Percentiles rank a stretch among this genome's conserved stretches.
These are phyloP conservation scores for Fusarium napiforme DNA, from an alignment of 2,329 filamentous ascomycete species.

Conservation along the genomic window DNA sequence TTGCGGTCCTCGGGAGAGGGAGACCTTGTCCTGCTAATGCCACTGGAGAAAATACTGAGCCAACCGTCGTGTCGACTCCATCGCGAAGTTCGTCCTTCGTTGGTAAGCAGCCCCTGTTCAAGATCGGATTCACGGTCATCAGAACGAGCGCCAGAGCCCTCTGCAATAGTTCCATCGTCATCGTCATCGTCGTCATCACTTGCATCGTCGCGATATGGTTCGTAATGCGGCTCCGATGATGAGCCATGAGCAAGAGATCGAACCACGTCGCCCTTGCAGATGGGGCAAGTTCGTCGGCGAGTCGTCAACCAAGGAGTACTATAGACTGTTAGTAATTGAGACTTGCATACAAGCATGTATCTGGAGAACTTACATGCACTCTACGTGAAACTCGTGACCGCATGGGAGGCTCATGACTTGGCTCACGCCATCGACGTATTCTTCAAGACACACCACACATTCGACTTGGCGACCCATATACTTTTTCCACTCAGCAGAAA, in stretches of 20 bases:
- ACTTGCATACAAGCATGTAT: neutral
- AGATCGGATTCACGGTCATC: conserved; percentile 52
- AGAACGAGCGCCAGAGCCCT: conserved; percentile 48
- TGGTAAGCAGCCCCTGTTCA: conserved; percentile 54
- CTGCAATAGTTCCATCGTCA: conserved; percentile 53
- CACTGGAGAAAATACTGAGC: conserved; percentile 53
- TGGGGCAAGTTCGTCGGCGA: conserved; percentile 94
- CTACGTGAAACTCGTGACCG: conserved; percentile 96
- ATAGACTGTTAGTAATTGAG: conserved; percentile 28
- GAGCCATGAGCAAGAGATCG: conserved; percentile 68
- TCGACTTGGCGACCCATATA: conserved; percentile 79
- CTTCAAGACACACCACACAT: conserved; percentile 95
- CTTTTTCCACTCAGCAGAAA: conserved; percentile 69
- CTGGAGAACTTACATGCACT: conserved; percentile 87
- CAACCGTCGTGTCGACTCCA: conserved; percentile 50
- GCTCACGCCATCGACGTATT: conserved; percentile 94
- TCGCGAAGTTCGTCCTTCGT: conserved; percentile 35
- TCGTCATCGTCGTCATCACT: conserved; percentile 55
- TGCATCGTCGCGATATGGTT: conserved; percentile 66
- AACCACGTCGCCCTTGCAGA: conserved; percentile 98
- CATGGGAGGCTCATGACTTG: conserved; percentile 97
- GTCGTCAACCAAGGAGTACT: conserved; percentile 98
- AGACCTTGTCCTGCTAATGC: conserved; percentile 37
- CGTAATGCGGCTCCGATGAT: conserved; percentile 63
- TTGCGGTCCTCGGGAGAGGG: conserved; percentile 44